Conservation (phyloP, 208 protist genomes). For the Acanthamoeba quina region DNA sequence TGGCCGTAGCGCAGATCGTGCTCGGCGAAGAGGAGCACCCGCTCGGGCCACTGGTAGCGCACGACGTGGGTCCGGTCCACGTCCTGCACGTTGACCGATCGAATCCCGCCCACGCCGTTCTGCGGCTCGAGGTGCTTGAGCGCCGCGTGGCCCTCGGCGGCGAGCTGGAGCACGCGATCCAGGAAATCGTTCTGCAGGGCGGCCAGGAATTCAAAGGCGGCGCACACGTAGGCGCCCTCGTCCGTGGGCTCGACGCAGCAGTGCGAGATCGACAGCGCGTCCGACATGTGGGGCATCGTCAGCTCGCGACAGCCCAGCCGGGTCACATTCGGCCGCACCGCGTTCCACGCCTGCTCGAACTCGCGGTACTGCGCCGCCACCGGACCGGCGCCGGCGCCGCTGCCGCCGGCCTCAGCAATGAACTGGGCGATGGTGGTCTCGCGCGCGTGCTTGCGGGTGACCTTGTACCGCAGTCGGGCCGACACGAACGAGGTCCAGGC, state of each 20-base stretch:
- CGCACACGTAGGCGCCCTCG: conserved; percentile 4
- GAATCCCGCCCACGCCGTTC: conserved; percentile 23
- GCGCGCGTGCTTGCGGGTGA: conserved; percentile 7
- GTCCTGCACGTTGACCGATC: background rate
- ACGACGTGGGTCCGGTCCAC: background rate
- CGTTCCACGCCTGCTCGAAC: conserved; percentile 14
- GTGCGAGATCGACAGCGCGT: background rate
- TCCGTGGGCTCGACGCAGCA: conserved; percentile 16
- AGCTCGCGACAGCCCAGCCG: conserved; percentile 1
- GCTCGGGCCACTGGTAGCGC: conserved; percentile 22
- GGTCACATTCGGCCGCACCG: background rate
- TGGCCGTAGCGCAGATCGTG: conserved; percentile 26
- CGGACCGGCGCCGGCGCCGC: background rate
- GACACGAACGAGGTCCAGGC: background rate
- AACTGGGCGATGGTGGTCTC: conserved; percentile 27
- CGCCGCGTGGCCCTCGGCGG: conserved; percentile 19
- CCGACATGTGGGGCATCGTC: background rate
- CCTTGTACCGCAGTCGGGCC: background rate
- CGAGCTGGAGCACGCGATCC: conserved; percentile 9
- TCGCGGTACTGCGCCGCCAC: background rate
- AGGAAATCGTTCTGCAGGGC: conserved; percentile 9
- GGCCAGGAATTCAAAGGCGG: conserved; percentile 4
- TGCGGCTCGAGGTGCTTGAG: conserved; percentile 2
- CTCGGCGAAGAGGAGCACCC: conserved; percentile 16
- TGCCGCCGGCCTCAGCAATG: background rate